Percentiles rank a stretch among this genome's conserved stretches.
phyloP scores from a whole-genome alignment of 305 asterid genomes.

The Coffea humblotiana region DNA sequence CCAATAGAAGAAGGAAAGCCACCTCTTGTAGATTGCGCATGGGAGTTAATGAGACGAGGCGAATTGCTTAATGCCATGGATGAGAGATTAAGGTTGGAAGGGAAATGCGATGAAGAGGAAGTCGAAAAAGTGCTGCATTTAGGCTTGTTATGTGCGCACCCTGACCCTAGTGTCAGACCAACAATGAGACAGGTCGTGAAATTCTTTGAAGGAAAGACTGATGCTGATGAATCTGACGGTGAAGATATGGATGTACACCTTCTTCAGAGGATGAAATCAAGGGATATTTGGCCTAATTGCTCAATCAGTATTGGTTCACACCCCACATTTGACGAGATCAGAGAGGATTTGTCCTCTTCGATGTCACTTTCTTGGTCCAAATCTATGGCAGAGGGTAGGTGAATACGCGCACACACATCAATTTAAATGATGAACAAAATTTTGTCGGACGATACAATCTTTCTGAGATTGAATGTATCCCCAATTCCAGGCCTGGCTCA shows the following conservation, averaged over 20 bases:
- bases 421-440: slow-evolving; percentile 6
- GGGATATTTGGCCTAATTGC: slow-evolving; percentile 43
- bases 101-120: slow-evolving; percentile 44
- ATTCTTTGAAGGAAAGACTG: slow-evolving; percentile 48
- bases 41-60: slow-evolving; percentile 48
- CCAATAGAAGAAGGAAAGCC: slow-evolving; percentile 56
- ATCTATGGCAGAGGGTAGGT: slow-evolving; percentile 49
- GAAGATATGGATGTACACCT: slow-evolving; percentile 51
- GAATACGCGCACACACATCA: slow-evolving; percentile 11
- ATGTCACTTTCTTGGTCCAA: slow-evolving; percentile 57
- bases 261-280: slow-evolving; percentile 43
- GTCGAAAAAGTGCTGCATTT: slow-evolving; percentile 49
- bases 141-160: slow-evolving; percentile 56
- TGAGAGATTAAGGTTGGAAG: slow-evolving; percentile 27
- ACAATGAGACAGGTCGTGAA: slow-evolving; percentile 72
- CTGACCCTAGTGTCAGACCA: slow-evolving; percentile 57
- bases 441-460: slow-evolving; percentile 9
- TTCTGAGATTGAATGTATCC: slow-evolving; percentile 7
- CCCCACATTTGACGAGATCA: slow-evolving; percentile 61
- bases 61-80: slow-evolving; percentile 50
- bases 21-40: slow-evolving; percentile 58
- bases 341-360: slow-evolving; percentile 37
- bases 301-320: slow-evolving; percentile 41
- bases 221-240: slow-evolving; percentile 31
- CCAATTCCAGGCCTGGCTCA: slow-evolving; percentile 14